Base-by-base conservation (phyloP, 164 flowering plant genomes). In the Sedum album region DNA sequence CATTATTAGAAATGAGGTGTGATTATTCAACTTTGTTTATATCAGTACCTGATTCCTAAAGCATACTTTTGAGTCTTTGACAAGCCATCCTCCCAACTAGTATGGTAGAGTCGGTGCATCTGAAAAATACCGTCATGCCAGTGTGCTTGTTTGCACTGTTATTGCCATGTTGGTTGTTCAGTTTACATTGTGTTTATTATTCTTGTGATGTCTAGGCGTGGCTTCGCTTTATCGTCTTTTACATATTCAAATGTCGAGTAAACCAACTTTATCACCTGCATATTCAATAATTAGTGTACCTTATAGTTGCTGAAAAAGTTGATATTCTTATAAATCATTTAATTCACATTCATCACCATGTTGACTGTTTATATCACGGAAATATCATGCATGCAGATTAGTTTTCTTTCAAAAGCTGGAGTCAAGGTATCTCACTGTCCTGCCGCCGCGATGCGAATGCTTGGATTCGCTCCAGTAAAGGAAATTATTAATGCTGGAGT, bases 401-500 rank as follows among this genome's bases (percentile, higher is more conserved):
- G 71, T 66, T 80, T 77, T 72, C 91, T 92, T 73, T 80, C 95
- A 72, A 81, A 68, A 71, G 85, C 82, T 57, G 89, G 83, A 53
- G 90, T 84, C 18, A 90, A 90, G 81, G 90, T 92, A 60, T 92
- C 98, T 70, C 96, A 90, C 65, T 90, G 98, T 76, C 96, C 98
- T 65, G 96, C 96, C 74, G 72, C 98, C 71, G 96, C 98, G 44
- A 90, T 92, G 96, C 82, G 85, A 42, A 92, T 90, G 98, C 95
- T 92, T 64, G 95, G 96, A 46, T 92, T 92, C 80, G 91, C 96
- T 60, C 96, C 93, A 15, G 71, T 92, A 36, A 86, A 73, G 73
- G 93, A 88, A 81, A 92, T 92, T 96, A 83, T 90, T 65, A 76
- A 80, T 68, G 85, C 91, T 46, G 86, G 89, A 31, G 69, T 92